Evolutionary conservation across 2,329 filamentous ascomycete species (phyloP).

Genomic region (Aureobasidium musti): DNA sequence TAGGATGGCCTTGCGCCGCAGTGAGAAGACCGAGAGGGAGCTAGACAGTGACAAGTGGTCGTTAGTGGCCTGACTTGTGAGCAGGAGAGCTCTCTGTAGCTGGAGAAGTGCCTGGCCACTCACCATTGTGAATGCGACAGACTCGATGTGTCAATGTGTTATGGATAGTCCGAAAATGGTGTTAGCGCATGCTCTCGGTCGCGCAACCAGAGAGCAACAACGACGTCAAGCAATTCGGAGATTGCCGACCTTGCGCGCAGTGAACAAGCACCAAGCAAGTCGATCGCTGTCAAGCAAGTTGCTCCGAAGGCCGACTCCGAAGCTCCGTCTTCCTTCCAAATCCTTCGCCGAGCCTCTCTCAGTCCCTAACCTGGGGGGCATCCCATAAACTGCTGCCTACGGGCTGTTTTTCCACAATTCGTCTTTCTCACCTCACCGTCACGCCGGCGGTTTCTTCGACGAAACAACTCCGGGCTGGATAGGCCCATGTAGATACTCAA

Average conservation of each 20-base stretch:
- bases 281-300: slow-evolving; percentile 4
- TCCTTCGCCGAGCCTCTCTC: slow-evolving; percentile 27
- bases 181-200: slow-evolving; percentile 3
- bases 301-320: slow-evolving; percentile 27
- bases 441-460: slow-evolving; percentile 17
- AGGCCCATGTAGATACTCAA: slow-evolving; percentile 27
- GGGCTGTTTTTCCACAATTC: not conserved
- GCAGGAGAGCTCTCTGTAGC: slow-evolving; percentile 27
- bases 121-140: slow-evolving; percentile 34
- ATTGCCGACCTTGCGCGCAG: not conserved
- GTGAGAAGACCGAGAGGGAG: slow-evolving; percentile 78
- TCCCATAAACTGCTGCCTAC: slow-evolving; percentile 28
- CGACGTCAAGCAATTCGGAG: slow-evolving; percentile 23
- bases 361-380: not conserved
- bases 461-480: slow-evolving; percentile 13
- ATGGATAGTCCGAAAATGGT: not conserved
- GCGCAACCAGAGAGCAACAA: slow-evolving; percentile 14
- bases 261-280: not conserved
- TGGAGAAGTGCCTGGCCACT: slow-evolving; percentile 4
- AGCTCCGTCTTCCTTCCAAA: slow-evolving; percentile 10
- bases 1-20: slow-evolving; percentile 94
- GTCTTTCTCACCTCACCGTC: slow-evolving; percentile 8
- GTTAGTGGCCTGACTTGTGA: slow-evolving; percentile 32
- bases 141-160: slow-evolving; percentile 7
- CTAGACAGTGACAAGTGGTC: slow-evolving; percentile 42